phyloP scores from a whole-genome alignment of 2,329 filamentous ascomycete genomes.

The Cordyceps cicadae region DNA sequence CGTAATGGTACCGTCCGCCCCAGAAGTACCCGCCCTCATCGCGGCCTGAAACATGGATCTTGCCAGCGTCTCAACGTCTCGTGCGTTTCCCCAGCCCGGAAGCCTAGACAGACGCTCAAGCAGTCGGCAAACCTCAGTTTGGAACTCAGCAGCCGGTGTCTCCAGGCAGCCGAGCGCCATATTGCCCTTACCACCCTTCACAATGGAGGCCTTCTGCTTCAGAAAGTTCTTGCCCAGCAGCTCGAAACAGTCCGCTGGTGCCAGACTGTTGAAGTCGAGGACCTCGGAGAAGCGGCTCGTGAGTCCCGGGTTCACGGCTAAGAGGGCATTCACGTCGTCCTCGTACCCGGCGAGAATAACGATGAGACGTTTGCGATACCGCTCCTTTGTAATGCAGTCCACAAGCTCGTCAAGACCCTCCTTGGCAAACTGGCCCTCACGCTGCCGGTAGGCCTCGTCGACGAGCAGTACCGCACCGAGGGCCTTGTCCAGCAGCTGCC shows the following conservation, averaged over 20 bases:
- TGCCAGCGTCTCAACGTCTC: slow-evolving; percentile 50
- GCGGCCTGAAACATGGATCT: slow-evolving; percentile 39
- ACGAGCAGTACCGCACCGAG: slow-evolving; percentile 62
- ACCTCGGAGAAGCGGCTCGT: slow-evolving; percentile 57
- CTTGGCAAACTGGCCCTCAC: slow-evolving; percentile 46
- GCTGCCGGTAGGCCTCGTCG: slow-evolving; percentile 62
- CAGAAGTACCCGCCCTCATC: slow-evolving; percentile 18
- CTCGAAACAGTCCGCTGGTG: slow-evolving; percentile 30
- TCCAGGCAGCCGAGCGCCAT: slow-evolving; percentile 22
- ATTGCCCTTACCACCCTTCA: slow-evolving; percentile 13
- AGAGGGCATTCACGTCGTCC: slow-evolving; percentile 54
- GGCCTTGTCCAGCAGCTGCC: slow-evolving; percentile 47
- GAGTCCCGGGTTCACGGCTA: slow-evolving; percentile 54
- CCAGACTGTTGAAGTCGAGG: slow-evolving; percentile 45
- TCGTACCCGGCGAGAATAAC: slow-evolving; percentile 64
- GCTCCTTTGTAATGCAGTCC: slow-evolving; percentile 44
- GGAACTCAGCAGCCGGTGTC: slow-evolving; percentile 12
- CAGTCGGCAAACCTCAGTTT: slow-evolving; percentile 8
- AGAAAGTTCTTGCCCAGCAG: slow-evolving; percentile 31
- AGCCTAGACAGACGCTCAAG: slow-evolving; percentile 35
- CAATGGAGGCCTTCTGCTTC: slow-evolving; percentile 19
- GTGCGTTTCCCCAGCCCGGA: slow-evolving; percentile 52
- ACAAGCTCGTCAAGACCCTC: slow-evolving; percentile 48
- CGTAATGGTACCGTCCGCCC: slow-evolving; percentile 5
- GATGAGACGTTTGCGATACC: slow-evolving; percentile 51